Conservation (phyloP, 306 rosid species). For the Prunus campanulata region DNA sequence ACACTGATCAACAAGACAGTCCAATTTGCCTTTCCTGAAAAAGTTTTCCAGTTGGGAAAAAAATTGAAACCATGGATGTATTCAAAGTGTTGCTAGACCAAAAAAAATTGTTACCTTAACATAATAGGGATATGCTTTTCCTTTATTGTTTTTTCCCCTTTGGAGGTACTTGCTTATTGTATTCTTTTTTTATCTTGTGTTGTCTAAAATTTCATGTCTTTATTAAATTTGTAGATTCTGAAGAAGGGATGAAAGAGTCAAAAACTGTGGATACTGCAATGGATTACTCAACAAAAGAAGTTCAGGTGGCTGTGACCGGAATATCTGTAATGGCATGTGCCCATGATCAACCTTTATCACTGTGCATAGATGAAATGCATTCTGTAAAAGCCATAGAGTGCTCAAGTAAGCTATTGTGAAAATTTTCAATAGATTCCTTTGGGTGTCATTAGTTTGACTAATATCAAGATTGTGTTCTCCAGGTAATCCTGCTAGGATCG, state of each 20-base stretch:
- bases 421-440: not conserved
- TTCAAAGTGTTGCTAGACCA: too few species aligned
- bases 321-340: not conserved
- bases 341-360: not conserved
- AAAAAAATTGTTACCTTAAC: not conserved
- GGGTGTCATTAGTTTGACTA: not conserved
- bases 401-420: slow-evolving; percentile 2
- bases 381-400: not conserved
- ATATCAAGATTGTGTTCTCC: not conserved
- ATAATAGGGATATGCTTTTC: too few species aligned
- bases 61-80: slow-evolving; percentile 4
- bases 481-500: not conserved
- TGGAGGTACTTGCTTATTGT: too few species aligned
- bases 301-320: not conserved
- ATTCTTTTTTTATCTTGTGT: not conserved
- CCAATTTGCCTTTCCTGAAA: slow-evolving; percentile 13
- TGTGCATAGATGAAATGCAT: not conserved
- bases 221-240: not conserved
- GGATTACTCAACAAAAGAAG: not conserved
- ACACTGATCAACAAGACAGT: not conserved
- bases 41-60: not conserved
- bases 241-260: not conserved
- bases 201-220: not conserved
- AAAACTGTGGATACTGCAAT: not conserved
- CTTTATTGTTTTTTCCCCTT: too few species aligned